These are phyloP conservation scores for Corchorus capsularis DNA, from an alignment of 345 rosid genomes.

Conservation along the genomic window DNA sequence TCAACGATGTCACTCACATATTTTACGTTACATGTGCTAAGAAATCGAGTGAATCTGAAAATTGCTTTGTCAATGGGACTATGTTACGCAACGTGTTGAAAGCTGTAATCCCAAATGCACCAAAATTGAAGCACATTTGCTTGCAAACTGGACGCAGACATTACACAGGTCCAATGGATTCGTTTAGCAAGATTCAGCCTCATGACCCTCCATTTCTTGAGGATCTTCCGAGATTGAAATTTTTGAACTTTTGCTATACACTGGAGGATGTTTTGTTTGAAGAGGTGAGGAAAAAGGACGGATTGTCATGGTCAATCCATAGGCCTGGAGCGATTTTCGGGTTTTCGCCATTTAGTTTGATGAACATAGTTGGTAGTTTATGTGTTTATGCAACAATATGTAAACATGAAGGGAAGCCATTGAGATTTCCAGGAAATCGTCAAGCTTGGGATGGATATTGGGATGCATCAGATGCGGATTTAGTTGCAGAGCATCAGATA, in stretches of 20 bases:
- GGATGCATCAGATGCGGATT: slow-evolving; percentile 43
- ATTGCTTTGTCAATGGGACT: slow-evolving; percentile 35
- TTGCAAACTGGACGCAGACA: slow-evolving; percentile 46
- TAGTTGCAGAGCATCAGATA: slow-evolving; percentile 48
- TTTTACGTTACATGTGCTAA: slow-evolving; percentile 40
- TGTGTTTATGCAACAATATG: slow-evolving; percentile 47
- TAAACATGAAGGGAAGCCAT: slow-evolving; percentile 41
- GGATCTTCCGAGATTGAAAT: slow-evolving; percentile 37
- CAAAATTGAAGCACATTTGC: slow-evolving; percentile 44
- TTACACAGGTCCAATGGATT: slow-evolving; percentile 36
- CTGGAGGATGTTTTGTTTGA: slow-evolving; percentile 41
- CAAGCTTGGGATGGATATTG: slow-evolving; percentile 40
- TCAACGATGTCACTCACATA: slow-evolving; percentile 45
- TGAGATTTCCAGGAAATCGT: slow-evolving; percentile 36
- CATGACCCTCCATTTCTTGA: slow-evolving; percentile 49
- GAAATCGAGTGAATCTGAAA: slow-evolving; percentile 37
- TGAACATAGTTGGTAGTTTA: slow-evolving; percentile 35
- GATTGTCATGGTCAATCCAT: slow-evolving; percentile 48
- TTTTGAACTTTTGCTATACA: slow-evolving; percentile 35
- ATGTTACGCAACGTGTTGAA: slow-evolving; percentile 46
- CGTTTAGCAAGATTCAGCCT: slow-evolving; percentile 18
- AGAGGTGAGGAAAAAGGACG: slow-evolving; percentile 31
- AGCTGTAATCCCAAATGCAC: slow-evolving; percentile 40
- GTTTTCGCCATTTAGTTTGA: slow-evolving; percentile 39
- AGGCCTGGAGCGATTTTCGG: slow-evolving; percentile 45